Conservation (phyloP, 116 monocot species). For the Papilionanthe hybrid region DNA sequence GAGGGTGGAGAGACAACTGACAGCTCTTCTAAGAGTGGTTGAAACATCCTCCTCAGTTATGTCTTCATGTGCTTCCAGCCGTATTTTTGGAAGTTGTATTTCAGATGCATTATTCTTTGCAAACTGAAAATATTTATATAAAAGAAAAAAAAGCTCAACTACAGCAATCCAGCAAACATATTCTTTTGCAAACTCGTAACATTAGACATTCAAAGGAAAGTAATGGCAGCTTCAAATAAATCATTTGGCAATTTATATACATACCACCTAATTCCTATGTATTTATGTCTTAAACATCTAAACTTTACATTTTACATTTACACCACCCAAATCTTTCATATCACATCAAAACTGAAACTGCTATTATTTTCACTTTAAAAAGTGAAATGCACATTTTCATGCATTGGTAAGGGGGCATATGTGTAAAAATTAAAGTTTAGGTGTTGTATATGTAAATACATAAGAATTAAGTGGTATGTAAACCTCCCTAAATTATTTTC, state of each 20-base stretch:
- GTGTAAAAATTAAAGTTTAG: too few species aligned
- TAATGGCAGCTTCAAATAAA: neutral
- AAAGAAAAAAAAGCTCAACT: neutral
- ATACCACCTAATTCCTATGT: too few species aligned
- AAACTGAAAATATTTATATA: slow-evolving; percentile 40
- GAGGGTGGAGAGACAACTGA: slow-evolving; percentile 49
- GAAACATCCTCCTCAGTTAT: slow-evolving; percentile 52
- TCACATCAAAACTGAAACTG: too few species aligned
- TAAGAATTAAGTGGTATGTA: too few species aligned
- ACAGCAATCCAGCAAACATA: neutral
- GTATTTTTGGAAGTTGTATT: slow-evolving; percentile 29
- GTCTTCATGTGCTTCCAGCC: slow-evolving; percentile 39
- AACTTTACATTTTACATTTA: too few species aligned
- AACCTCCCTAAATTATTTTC: neutral
- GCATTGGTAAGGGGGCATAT: too few species aligned
- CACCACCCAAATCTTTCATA: too few species aligned
- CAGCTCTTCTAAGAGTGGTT: slow-evolving; percentile 46
- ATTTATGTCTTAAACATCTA: too few species aligned
- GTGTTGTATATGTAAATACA: too few species aligned
- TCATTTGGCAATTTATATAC: too few species aligned
- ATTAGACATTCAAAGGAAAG: neutral
- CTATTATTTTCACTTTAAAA: too few species aligned
- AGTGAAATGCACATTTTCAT: too few species aligned
- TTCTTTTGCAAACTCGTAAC: neutral
- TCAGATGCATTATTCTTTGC: slow-evolving; percentile 56